Conservation (phyloP, 169 alveolate genomes). For the Eimeria tenella region DNA sequence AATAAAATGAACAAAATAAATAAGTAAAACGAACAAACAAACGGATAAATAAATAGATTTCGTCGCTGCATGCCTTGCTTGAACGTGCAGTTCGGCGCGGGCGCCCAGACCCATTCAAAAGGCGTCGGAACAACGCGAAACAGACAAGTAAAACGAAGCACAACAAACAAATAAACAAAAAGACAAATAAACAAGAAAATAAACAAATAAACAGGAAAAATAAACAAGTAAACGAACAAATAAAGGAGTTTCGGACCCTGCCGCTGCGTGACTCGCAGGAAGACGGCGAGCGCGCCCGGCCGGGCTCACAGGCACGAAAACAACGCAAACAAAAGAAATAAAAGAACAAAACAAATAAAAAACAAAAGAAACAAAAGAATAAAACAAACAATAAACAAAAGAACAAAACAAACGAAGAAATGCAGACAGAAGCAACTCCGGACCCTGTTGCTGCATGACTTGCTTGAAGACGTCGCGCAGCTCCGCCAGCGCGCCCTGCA, state of each 20-base stretch:
- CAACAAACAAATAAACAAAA: too few relatives aligned
- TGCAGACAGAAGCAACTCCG: too few relatives aligned
- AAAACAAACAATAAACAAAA: not conserved
- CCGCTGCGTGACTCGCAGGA: not conserved
- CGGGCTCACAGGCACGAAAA: not conserved
- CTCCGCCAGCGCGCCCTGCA: slow-evolving; percentile 10
- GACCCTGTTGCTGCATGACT: slow-evolving; percentile 6
- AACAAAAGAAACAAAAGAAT: too few relatives aligned
- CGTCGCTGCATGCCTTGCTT: not conserved
- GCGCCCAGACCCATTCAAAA: not conserved
- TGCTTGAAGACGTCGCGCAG: slow-evolving; percentile 13
- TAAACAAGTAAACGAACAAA: too few relatives aligned
- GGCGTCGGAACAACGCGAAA: not conserved
- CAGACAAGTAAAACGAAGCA: too few relatives aligned
- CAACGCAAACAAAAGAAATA: not conserved
- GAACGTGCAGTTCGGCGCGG: not conserved
- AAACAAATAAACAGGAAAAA: not conserved
- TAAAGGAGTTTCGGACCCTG: not conserved
- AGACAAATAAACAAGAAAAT: too few relatives aligned
- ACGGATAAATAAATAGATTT: too few relatives aligned
- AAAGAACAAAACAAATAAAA: too few relatives aligned
- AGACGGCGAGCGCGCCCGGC: not conserved
- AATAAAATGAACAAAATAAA: too few relatives aligned
- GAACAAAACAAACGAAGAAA: not conserved
- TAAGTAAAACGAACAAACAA: too few relatives aligned